Percentiles rank a stretch among this genome's conserved stretches.
Conservation (phyloP, 2,329 filamentous ascomycete genomes). For the Fusarium nanum region DNA sequence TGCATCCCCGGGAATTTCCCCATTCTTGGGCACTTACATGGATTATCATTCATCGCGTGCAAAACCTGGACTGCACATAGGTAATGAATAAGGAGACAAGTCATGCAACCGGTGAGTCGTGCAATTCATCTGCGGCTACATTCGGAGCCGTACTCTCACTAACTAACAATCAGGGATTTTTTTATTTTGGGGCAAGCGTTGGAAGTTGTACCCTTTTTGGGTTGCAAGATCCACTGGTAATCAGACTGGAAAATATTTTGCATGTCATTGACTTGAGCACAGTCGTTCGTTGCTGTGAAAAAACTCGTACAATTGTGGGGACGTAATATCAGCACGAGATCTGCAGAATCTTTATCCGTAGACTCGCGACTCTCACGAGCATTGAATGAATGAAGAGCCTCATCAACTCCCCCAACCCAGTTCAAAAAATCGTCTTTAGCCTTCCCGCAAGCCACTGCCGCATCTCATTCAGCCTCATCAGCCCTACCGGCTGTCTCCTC, state of each 20-base stretch:
- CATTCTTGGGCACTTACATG: background rate
- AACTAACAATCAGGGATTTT: background rate
- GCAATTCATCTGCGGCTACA: background rate
- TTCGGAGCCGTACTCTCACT: background rate
- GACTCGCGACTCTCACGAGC: background rate
- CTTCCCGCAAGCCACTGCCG: constrained; percentile 9
- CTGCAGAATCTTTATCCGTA: background rate
- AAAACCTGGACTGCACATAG: background rate
- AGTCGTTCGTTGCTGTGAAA: constrained; percentile 2
- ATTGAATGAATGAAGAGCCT: background rate
- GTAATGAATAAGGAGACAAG: background rate
- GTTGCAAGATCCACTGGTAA: constrained; percentile 1
- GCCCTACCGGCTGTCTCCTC: background rate
- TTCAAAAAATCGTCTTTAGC: background rate
- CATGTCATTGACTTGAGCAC: background rate
- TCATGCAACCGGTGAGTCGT: background rate
- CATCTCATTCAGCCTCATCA: constrained; percentile 11
- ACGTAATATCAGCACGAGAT: background rate
- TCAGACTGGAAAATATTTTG: constrained; percentile 2
- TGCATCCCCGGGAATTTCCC: constrained; percentile 12
- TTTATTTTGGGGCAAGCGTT: background rate
- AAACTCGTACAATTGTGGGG: constrained; percentile 12
- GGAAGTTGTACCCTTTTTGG: constrained; percentile 9
- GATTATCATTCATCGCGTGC: background rate
- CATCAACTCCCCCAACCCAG: background rate